phyloP scores from a whole-genome alignment of 352 stramenopile species.

The Pelagophyceae sp. region DNA sequence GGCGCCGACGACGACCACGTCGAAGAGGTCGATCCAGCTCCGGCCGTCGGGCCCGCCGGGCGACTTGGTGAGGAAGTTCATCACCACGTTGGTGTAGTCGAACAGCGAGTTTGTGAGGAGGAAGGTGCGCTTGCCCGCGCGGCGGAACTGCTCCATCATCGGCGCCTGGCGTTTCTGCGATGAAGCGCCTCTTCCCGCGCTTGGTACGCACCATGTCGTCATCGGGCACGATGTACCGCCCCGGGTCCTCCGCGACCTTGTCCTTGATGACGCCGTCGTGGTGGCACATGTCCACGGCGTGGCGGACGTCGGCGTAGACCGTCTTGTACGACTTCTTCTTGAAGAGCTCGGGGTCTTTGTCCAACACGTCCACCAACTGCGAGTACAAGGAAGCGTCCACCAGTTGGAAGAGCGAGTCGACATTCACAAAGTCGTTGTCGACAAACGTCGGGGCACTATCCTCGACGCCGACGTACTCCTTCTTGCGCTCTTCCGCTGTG shows the following conservation, averaged over 20 bases:
- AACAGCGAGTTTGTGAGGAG: conserved; percentile 68
- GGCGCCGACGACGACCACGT: conserved; percentile 45
- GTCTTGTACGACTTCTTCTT: conserved; percentile 60
- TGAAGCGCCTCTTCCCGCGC: too few relatives aligned
- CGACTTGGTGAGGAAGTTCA: conserved; percentile 48
- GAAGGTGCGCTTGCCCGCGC: conserved; percentile 59
- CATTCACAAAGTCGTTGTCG: conserved; percentile 40
- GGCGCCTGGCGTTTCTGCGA: too few relatives aligned
- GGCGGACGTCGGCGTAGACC: conserved; percentile 58
- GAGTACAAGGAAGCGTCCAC: conserved; percentile 63
- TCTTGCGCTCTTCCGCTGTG: background rate
- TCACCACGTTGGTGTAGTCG: conserved; percentile 68
- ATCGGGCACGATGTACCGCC: conserved; percentile 60
- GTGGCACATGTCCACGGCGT: conserved; percentile 68
- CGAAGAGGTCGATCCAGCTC: conserved; percentile 46
- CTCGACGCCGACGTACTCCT: conserved; percentile 22
- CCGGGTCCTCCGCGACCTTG: conserved; percentile 54
- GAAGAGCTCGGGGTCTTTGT: conserved; percentile 40
- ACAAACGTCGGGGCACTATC: conserved; percentile 34
- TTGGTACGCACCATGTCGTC: conserved; percentile 49
- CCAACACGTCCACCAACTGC: conserved; percentile 63
- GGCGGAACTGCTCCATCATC: conserved; percentile 47
- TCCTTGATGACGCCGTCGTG: conserved; percentile 70
- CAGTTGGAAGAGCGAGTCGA: conserved; percentile 67
- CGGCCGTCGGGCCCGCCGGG: conserved; percentile 30